phyloP scores from a whole-genome alignment of 1,284 basidiomycete species.

The Sporisorium reilianum region DNA sequence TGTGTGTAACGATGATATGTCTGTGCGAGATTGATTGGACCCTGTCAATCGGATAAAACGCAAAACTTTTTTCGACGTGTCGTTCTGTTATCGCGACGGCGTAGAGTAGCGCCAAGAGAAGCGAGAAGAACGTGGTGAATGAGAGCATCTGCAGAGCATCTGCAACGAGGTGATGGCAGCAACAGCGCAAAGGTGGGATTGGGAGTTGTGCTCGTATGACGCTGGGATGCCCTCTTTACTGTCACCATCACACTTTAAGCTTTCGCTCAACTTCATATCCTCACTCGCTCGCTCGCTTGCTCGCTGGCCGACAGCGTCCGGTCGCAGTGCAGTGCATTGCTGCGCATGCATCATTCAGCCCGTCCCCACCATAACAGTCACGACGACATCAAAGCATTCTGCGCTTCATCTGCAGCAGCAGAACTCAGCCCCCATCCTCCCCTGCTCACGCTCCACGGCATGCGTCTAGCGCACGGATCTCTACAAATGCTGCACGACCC shows the following conservation, averaged over 20 bases:
- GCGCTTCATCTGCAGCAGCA: not conserved
- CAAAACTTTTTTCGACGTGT: too few species aligned
- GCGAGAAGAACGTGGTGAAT: not conserved
- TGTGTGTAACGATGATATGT: too few species aligned
- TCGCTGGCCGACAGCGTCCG: too few species aligned
- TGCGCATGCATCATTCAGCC: not conserved
- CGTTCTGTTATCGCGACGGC: not conserved
- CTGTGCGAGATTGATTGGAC: not conserved
- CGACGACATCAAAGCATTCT: too few species aligned
- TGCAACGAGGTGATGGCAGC: too few species aligned
- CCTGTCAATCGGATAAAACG: not conserved
- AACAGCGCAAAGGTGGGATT: too few species aligned
- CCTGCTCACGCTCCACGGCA: not conserved
- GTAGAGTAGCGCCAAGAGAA: slow-evolving; percentile 3
- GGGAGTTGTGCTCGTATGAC: too few species aligned
- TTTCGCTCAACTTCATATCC: not conserved
- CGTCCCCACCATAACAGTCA: not conserved
- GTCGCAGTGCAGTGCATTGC: too few species aligned
- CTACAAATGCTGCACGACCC: not conserved
- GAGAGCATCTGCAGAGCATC: too few species aligned
- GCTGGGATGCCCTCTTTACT: not conserved
- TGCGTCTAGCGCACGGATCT: not conserved
- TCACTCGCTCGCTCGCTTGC: slow-evolving; percentile 4
- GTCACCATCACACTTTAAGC: slow-evolving; percentile 5
- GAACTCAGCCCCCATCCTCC: not conserved